phyloP scores from a whole-genome alignment of 2,329 filamentous ascomycete genomes.

The Claviceps pazoutovae region DNA sequence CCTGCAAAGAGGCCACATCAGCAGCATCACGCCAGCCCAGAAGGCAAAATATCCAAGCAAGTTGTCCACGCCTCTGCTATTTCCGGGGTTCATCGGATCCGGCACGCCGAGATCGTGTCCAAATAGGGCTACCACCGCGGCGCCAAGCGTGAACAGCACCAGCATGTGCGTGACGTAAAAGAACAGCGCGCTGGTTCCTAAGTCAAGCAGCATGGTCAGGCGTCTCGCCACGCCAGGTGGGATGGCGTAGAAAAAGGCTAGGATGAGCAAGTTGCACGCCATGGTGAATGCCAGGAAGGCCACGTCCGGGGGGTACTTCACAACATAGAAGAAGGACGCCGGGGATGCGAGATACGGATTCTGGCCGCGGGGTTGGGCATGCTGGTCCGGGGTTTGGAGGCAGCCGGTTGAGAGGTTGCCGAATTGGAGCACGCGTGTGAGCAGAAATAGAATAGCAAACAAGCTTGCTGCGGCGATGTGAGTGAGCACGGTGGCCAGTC shows the following conservation, averaged over 20 bases:
- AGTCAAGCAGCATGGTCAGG: constrained; percentile 25
- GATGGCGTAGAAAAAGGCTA: constrained; percentile 22
- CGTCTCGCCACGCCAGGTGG: constrained; percentile 17
- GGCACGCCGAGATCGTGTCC: constrained; percentile 19
- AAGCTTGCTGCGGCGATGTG: constrained; percentile 16
- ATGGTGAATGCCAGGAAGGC: constrained; percentile 30
- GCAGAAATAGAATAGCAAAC: constrained; percentile 25
- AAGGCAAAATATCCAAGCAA: constrained; percentile 22
- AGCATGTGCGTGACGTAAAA: constrained; percentile 29
- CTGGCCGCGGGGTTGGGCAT: constrained; percentile 9
- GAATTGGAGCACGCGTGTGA: constrained; percentile 26
- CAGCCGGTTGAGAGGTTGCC: constrained; percentile 32
- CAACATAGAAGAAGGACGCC: constrained; percentile 30
- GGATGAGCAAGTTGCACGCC: constrained; percentile 23
- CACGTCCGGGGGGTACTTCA: constrained; percentile 33
- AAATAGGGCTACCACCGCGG: constrained; percentile 15
- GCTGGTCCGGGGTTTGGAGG: constrained; percentile 25
- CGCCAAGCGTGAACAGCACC: constrained; percentile 16
- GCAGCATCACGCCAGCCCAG: constrained; percentile 21
- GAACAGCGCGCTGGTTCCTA: constrained; percentile 32
- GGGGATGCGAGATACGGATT: constrained; percentile 29
- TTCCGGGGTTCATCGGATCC: constrained; percentile 14
- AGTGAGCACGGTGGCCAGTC: constrained; percentile 12
- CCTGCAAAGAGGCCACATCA: constrained; percentile 28
- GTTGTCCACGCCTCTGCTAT: constrained; percentile 21